Evolutionary conservation across 1,139 yeast genomes (phyloP), one percentile per base, ranked within the genome.

Genomic region (Yamadazyma diospyri): DNA sequence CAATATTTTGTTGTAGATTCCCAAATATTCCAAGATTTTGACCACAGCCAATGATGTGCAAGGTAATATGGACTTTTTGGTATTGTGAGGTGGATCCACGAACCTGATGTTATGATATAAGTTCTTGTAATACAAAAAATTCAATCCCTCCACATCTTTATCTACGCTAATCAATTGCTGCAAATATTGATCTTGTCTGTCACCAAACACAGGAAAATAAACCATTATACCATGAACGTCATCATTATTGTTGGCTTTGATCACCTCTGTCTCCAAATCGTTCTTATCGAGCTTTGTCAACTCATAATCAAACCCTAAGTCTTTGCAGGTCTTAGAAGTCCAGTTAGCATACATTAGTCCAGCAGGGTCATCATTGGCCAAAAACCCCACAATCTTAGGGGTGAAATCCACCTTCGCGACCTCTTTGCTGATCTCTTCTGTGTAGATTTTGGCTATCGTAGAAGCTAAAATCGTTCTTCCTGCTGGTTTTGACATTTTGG

Each of bases 131-230:
- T 88, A 92, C 50, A 84, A 64, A 60, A 87, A 92, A 53, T 92
- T 87, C 48, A 92, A 69, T 2, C 98, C 98, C 60, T 92, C 98
- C 16, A 94, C 97, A 50, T 92, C 98, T 57, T 92, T 92, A 42
- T 86, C 89, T 20, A 82, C 68, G 14, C 83, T 66, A 9, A 92
- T 88, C 41, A 88, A 82, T 61, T 92, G 97, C 61, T 92, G 97
- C 37, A 92, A 62, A 56, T 94, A 92, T 58, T 85, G 95, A 56
- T 92, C 98, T 61, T 92, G 98, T 41, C 85, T 76, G 53, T 86
- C 87, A 2, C 96, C 96, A 61, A 87, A 92, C 3, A 92, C 97
- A 1, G 98, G 98, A 73, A 89, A 92, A 59, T 92, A 92, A n/a
- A 92, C 92, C 88, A 92, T 88, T 45, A 92, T 92, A 18, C 98